These are phyloP conservation scores for Laetiporus sulphureus DNA, from an alignment of 1,284 basidiomycete genomes.

Conservation along the genomic window DNA sequence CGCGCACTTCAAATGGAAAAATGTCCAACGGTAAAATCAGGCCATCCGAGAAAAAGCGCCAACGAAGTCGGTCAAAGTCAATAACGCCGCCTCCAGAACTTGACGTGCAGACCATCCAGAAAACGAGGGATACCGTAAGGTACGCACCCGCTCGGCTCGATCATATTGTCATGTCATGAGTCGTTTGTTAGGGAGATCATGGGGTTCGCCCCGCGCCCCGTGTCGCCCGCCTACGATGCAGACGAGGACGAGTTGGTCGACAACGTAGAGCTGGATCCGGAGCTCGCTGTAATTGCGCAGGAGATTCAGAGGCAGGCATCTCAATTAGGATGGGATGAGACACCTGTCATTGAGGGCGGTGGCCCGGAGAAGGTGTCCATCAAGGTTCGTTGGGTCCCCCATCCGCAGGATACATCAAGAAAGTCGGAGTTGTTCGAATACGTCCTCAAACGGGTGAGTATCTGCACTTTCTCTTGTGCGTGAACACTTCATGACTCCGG, in stretches of 20 bases:
- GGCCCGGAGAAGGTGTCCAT: slow-evolving; percentile 42
- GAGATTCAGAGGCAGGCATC: slow-evolving; percentile 22
- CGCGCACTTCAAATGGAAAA: slow-evolving; percentile 16
- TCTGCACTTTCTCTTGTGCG: neutral
- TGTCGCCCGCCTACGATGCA: slow-evolving; percentile 33
- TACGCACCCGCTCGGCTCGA: too few species aligned
- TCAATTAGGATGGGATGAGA: slow-evolving; percentile 18
- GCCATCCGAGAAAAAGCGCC: slow-evolving; percentile 30
- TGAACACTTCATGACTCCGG: neutral
- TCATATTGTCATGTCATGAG: too few species aligned
- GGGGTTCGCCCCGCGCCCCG: slow-evolving; percentile 30
- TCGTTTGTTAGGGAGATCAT: slow-evolving; percentile 45
- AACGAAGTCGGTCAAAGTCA: slow-evolving; percentile 55
- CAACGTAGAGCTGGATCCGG: slow-evolving; percentile 47
- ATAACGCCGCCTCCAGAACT: slow-evolving; percentile 68
- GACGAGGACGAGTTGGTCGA: slow-evolving; percentile 42
- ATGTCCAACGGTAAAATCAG: slow-evolving; percentile 6
- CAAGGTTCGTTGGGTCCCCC: slow-evolving; percentile 54
- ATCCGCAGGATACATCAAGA: slow-evolving; percentile 43
- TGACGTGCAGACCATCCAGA: slow-evolving; percentile 40
- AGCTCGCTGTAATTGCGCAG: slow-evolving; percentile 48
- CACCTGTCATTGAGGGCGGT: slow-evolving; percentile 12
- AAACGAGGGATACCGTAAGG: slow-evolving; percentile 52
- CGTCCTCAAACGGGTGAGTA: slow-evolving; percentile 50
- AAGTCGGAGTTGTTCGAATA: slow-evolving; percentile 40